Evolutionary conservation across 306 rosid genomes (phyloP).

Genomic region (Castanea mollissima): DNA sequence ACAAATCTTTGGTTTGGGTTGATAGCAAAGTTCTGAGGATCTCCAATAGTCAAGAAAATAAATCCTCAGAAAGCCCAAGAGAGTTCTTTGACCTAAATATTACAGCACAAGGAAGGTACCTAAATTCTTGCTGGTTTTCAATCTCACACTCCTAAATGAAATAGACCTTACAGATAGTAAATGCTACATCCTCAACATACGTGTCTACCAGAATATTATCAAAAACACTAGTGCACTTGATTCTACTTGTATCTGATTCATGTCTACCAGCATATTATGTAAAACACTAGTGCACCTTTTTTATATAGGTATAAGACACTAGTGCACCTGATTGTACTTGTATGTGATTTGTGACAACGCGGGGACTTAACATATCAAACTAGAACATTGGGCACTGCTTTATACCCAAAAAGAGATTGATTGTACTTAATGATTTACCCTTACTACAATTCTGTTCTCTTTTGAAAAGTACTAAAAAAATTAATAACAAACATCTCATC

Average conservation of each 20-base stretch:
- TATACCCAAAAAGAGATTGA: background rate
- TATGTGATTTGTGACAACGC: background rate
- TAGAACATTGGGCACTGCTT: background rate
- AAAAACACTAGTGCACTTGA: background rate
- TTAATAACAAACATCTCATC: too few species aligned
- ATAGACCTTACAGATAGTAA: background rate
- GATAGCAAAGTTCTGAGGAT: too few species aligned
- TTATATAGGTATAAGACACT: background rate
- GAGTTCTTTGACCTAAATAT: too few species aligned
- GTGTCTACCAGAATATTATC: background rate
- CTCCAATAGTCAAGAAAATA: too few species aligned
- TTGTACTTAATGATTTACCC: too few species aligned
- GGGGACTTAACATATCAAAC: background rate
- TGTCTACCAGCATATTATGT: background rate
- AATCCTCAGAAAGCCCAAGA: too few species aligned
- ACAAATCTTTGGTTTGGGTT: too few species aligned
- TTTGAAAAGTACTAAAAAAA: too few species aligned
- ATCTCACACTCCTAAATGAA: background rate
- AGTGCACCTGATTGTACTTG: background rate
- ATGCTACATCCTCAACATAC: background rate
- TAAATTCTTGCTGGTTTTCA: too few species aligned
- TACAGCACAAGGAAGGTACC: too few species aligned
- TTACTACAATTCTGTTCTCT: too few species aligned
- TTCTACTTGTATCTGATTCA: background rate
- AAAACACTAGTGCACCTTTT: background rate